A percentile compares a stretch with the other conserved stretches of the same genome.
Conservation (phyloP, 1,139 yeast species). For the Nakaseomyces bracarensis region DNA sequence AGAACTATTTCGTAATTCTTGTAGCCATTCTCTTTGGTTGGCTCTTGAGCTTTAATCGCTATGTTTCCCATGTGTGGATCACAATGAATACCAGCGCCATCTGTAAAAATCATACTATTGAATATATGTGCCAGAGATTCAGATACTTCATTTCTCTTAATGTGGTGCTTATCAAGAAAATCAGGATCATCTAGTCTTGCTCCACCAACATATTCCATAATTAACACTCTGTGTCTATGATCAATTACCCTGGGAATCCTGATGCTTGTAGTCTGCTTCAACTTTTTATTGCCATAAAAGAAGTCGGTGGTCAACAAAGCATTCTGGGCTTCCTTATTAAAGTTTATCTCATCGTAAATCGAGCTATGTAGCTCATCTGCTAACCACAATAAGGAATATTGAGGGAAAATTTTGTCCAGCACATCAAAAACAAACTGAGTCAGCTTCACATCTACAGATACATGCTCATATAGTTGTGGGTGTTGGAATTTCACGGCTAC, state of each 20-base stretch:
- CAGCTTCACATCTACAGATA: conserved; percentile 77
- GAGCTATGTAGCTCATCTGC: conserved; percentile 85
- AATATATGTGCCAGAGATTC: conserved; percentile 82
- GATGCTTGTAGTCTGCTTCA: conserved; percentile 58
- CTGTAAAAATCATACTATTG: conserved; percentile 91
- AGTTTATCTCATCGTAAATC: conserved; percentile 82
- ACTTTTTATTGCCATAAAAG: conserved; percentile 39
- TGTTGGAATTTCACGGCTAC: conserved; percentile 96
- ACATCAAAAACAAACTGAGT: conserved; percentile 68
- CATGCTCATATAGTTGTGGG: conserved; percentile 78
- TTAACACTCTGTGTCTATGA: conserved; percentile 61
- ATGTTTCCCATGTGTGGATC: conserved; percentile 98
- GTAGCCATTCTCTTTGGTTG: conserved; percentile 15
- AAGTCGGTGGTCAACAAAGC: conserved; percentile 61
- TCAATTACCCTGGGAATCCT: conserved; percentile 65
- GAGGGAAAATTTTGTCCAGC: conserved; percentile 78
- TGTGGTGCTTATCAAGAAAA: conserved; percentile 53
- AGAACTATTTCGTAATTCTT: conserved; percentile 86
- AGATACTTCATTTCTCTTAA: conserved; percentile 71
- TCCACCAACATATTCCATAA: conserved; percentile 86
- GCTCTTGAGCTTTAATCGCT: conserved; percentile 53
- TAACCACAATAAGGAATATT: conserved; percentile 87
- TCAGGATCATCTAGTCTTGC: conserved; percentile 70
- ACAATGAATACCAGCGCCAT: conserved; percentile 86
- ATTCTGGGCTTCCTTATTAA: conserved; percentile 76